Conservation (phyloP, 805 yeast genomes). For the Metschnikowia rubicola region DNA sequence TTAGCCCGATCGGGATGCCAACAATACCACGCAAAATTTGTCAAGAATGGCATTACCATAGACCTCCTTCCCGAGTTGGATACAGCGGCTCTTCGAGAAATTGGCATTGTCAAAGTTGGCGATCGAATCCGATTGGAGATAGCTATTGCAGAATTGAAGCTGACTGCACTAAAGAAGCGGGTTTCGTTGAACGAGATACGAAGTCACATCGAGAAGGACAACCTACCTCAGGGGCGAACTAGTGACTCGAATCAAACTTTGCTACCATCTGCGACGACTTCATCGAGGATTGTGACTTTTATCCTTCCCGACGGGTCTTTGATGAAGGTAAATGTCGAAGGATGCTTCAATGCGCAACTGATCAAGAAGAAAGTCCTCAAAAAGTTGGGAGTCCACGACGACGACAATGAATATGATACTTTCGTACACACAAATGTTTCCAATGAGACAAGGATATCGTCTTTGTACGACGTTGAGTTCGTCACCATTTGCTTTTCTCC, state of each 20-base stretch:
- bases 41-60: conserved; percentile 51
- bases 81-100: conserved; percentile 57
- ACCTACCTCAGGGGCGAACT: not conserved
- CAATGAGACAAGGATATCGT: conserved; percentile 25
- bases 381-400: conserved; percentile 46
- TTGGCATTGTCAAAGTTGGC: conserved; percentile 77
- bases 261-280: not conserved
- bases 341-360: conserved; percentile 77
- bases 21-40: conserved; percentile 31
- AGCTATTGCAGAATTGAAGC: conserved; percentile 48
- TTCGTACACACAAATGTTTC: conserved; percentile 45
- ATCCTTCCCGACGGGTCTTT: conserved; percentile 72
- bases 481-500: conserved; percentile 79
- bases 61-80: conserved; percentile 63
- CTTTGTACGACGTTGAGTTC: conserved; percentile 72
- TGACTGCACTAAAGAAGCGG: conserved; percentile 5
- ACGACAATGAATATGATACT: conserved; percentile 53
- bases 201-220: conserved; percentile 5
- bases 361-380: conserved; percentile 68
- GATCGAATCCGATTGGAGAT: conserved; percentile 71
- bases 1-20: conserved; percentile 33
- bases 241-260: conserved; percentile 1
- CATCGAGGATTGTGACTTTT: conserved; percentile 47
- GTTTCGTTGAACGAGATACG: conserved; percentile 14
- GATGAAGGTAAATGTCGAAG: conserved; percentile 65